Base-by-base conservation (phyloP, 2,329 filamentous ascomycete genomes). In the Ploettnerulaceae sp. region DNA sequence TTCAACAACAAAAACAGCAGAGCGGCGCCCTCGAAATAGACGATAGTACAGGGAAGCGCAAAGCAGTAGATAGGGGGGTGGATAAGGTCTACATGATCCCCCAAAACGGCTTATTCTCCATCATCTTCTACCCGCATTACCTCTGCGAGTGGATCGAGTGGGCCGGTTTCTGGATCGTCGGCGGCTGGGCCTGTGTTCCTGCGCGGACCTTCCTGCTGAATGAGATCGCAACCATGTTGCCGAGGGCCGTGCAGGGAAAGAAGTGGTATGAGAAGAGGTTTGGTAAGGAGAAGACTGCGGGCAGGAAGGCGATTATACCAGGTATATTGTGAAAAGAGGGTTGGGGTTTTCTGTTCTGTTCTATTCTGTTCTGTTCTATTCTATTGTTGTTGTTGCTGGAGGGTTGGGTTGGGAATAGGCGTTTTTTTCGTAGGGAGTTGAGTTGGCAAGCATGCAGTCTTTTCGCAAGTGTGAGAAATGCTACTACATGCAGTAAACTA, bases 61-160 rank as follows among this genome's bases (percentile, higher is more conserved):
- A 59, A 35, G 58, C 58, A 7, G 50, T 54, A 24, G 66, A 57
- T 29, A 57, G 57, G 8, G 50, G 56, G 12, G 81, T 86, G 51
- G 77, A 86, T 35, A 95, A 93, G 69, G 79, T 94, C 51, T 97
- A 97, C 65, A 81, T 86, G 69, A 78, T 98, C 42, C 93, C 93
- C 0, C 73, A 87, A 61, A 84, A 84, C 40, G 89, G 90, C 0
- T 68, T 95, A 39, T 98, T 97, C 68, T 74, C 76, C 55, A 84
- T 82, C 60, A 78, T 95, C 62, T 74, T 97, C 49, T 95, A 84
- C 66, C 89, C 93, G 56, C 93, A 98, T 66, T 98, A 96, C 66
- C 73, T 95, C n/a, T 86, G 84, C 63, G 93, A 98, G 70, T 98
- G 93, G 93, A 65, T 95, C 43, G 93, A 98, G 73, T 98, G 93